phyloP scores from a whole-genome alignment of 768 basidiomycete genomes.

The Agrocybe praecox region DNA sequence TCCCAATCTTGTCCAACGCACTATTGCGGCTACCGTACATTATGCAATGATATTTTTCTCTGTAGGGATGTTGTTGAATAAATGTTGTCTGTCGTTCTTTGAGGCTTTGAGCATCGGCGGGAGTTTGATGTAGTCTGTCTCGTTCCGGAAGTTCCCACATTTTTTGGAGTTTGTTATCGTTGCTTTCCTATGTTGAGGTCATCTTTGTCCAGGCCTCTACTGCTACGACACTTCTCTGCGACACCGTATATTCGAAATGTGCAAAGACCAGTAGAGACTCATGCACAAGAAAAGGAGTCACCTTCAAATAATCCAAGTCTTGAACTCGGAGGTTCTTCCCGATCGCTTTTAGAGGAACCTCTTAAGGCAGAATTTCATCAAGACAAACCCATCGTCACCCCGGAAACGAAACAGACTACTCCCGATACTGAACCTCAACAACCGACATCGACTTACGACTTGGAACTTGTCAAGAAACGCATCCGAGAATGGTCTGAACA shows the following conservation, averaged over 20 bases:
- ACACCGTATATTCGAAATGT: conserved; percentile 29
- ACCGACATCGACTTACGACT: conserved; percentile 25
- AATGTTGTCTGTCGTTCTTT: no score
- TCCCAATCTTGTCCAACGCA: neutral
- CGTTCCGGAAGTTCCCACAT: conserved; percentile 15
- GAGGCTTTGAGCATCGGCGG: neutral
- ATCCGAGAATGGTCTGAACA: conserved; percentile 53
- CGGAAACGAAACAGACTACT: neutral
- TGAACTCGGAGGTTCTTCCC: neutral
- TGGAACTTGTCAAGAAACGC: conserved; percentile 41
- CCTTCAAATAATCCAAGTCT: neutral
- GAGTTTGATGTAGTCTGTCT: neutral
- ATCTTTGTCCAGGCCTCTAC: conserved; percentile 28
- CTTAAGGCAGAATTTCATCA: neutral
- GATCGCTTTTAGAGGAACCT: neutral
- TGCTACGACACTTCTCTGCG: conserved; percentile 31
- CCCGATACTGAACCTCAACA: conserved; percentile 14
- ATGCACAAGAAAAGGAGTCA: conserved; percentile 5
- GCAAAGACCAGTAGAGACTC: conserved; percentile 4
- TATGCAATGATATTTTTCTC: conserved; percentile 2
- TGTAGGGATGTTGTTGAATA: neutral
- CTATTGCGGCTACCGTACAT: neutral
- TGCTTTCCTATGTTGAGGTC: conserved; percentile 34
- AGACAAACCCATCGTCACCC: neutral
- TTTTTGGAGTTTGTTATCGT: conserved; percentile 2